These are phyloP conservation scores for Aspergillus sclerotiicarbonarius DNA, from an alignment of 495 filamentous ascomycete species.

Conservation along the genomic window DNA sequence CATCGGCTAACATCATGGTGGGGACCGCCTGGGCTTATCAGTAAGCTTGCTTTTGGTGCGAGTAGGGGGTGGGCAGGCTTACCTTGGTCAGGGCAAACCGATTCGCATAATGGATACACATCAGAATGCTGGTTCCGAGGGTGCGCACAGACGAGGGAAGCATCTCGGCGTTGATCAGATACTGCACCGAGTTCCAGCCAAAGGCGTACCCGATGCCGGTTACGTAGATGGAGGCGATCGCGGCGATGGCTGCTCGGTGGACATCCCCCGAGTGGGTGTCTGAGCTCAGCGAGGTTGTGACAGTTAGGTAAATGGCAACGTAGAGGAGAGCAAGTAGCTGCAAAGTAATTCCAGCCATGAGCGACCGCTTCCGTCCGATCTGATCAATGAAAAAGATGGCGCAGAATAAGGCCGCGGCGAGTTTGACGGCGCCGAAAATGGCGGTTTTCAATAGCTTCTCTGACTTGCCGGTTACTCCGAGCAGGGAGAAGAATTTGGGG, in stretches of 20 bases:
- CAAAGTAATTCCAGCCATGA: constrained; percentile 50
- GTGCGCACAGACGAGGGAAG: constrained; percentile 49
- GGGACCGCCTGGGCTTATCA: constrained; percentile 26
- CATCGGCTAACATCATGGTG: constrained; percentile 45
- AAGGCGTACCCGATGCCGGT: constrained; percentile 61
- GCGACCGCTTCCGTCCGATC: constrained; percentile 59
- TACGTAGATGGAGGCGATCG: constrained; percentile 56
- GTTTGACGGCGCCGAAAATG: constrained; percentile 64
- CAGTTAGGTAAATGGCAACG: constrained; percentile 57
- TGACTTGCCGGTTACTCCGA: constrained; percentile 55
- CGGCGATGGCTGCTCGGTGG: constrained; percentile 35
- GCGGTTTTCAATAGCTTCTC: constrained; percentile 61
- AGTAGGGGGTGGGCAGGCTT: constrained; percentile 9
- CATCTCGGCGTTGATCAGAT: constrained; percentile 65
- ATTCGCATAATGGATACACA: constrained; percentile 58
- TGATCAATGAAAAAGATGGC: constrained; percentile 63
- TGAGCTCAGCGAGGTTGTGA: background rate
- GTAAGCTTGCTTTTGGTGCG: too few relatives aligned
- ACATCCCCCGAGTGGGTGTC: constrained; percentile 9
- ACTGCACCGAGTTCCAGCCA: constrained; percentile 68
- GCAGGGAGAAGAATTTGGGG: constrained; percentile 56
- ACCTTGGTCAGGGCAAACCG: constrained; percentile 51
- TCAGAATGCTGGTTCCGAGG: constrained; percentile 22
- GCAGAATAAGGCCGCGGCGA: constrained; percentile 54
- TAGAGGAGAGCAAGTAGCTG: constrained; percentile 60